phyloP scores from a whole-genome alignment of 352 stramenopile species.

The Phytophthora palmivora region DNA sequence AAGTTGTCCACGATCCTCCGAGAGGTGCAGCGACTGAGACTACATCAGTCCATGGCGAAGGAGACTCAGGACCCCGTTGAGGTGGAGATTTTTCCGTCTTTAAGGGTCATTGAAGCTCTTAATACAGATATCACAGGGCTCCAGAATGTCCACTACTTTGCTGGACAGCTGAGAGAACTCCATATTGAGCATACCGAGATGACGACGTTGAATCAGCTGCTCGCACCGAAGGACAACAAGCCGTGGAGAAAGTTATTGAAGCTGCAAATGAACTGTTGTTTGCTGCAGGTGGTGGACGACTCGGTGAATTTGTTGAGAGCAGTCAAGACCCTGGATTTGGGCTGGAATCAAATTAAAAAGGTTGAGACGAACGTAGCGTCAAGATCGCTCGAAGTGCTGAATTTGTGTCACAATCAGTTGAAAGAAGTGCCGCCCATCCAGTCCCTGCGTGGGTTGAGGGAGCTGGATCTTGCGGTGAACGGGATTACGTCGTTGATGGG shows the following conservation, averaged over 20 bases:
- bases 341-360: slow-evolving; percentile 71
- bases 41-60: slow-evolving; percentile 53
- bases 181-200: slow-evolving; percentile 76
- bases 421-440: slow-evolving; percentile 50
- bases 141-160: slow-evolving; percentile 73
- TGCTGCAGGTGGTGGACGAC: slow-evolving; percentile 52
- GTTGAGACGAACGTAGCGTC: slow-evolving; percentile 45
- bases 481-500: slow-evolving; percentile 61
- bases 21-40: slow-evolving; percentile 68
- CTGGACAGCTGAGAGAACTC: slow-evolving; percentile 64
- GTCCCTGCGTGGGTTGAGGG: slow-evolving; percentile 42
- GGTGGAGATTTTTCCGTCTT: slow-evolving; percentile 85
- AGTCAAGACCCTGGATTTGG: slow-evolving; percentile 62
- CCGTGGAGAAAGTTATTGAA: slow-evolving; percentile 58
- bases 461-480: slow-evolving; percentile 79
- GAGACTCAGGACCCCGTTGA: slow-evolving; percentile 44
- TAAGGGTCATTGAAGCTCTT: slow-evolving; percentile 69
- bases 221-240: slow-evolving; percentile 36
- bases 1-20: slow-evolving; percentile 88
- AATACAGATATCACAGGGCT: slow-evolving; percentile 53
- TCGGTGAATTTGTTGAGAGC: slow-evolving; percentile 60
- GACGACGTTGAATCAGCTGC: slow-evolving; percentile 46
- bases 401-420: slow-evolving; percentile 79
- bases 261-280: slow-evolving; percentile 77
- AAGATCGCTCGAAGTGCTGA: slow-evolving; percentile 52